phyloP scores from a whole-genome alignment of 1,284 basidiomycete species.

The Quambalaria eucalypti region DNA sequence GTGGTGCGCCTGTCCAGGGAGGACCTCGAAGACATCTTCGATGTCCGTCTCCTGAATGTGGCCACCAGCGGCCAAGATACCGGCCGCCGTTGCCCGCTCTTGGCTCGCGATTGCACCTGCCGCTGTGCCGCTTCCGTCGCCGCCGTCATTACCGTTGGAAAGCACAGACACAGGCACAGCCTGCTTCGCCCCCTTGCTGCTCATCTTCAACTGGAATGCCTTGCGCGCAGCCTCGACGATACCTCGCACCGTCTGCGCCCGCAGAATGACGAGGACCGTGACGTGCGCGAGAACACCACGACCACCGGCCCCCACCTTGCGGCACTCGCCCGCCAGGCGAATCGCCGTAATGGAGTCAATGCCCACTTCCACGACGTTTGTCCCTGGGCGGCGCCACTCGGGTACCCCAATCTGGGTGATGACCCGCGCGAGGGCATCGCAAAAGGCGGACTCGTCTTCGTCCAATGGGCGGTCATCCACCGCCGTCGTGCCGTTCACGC shows the following conservation, averaged over 20 bases:
- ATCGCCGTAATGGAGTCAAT: constrained; percentile 50
- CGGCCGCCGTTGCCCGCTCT: neutral
- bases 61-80: neutral
- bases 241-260: constrained; percentile 2
- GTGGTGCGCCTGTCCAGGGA: constrained; percentile 2
- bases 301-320: neutral
- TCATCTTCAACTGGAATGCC: neutral
- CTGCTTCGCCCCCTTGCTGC: too few relatives aligned
- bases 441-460: neutral
- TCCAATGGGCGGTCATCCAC: neutral
- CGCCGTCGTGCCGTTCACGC: neutral
- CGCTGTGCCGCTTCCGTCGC: neutral
- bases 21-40: constrained; percentile 1
- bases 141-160: neutral
- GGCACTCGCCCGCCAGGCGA: constrained; percentile 10
- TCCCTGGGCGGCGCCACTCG: neutral
- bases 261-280: constrained; percentile 2
- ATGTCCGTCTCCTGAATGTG: neutral
- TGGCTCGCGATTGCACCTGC: neutral
- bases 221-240: neutral
- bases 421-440: neutral
- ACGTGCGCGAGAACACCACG: neutral
- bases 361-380: constrained; percentile 47
- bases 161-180: too few relatives aligned
- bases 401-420: neutral